Base-by-base conservation (phyloP, 495 filamentous ascomycete species). In the Friedmanniomyces simplex region DNA sequence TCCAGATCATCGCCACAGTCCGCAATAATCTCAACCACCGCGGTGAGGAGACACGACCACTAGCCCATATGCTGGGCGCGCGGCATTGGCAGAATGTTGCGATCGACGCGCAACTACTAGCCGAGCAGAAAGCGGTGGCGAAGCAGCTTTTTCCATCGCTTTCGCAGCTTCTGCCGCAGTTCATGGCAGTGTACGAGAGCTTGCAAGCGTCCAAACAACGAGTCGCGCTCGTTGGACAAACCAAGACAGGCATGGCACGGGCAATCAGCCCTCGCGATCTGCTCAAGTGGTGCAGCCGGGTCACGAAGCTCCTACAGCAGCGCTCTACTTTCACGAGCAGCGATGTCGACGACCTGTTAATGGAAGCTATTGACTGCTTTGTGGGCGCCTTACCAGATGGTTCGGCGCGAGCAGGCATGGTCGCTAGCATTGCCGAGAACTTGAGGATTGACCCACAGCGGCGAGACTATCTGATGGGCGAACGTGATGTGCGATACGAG, bases 361-460 rank as follows among this genome's bases (percentile, higher is more conserved):
- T 94, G 65, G 94, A 97, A 66, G 83, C 89, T 5, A 76, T 87
- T 34, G 93, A 97, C 67, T 87, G 89, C 58, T 96, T 96, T 71
- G 82, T 86, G 45, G 86, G 86, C 34, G 84, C 82, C 58, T 70
- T 94, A 24, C 82, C 86, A n/a, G 84, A 81, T 36, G 77, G 75
- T 20, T 76, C 78, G 6, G 70, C 82, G n/a, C 78, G 82, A 48
- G 69, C 73, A 14, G 66, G 75, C n/a, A 74, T 94, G 48, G 77
- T 85, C 22, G 69, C 75, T 13, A 76, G 78, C 21, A 85, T 96
- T 45, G 88, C 90, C 12, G 83, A 91, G 69, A 84, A 85, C 50
- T 82, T 99, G 68, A 85, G 89, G 50, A 82, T 96, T 18, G 85
- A 90, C 2, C 81, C 85, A 11, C 87, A 94, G 66, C 75, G 88